Evolutionary conservation across 352 stramenopile species (phyloP), one percentile per base, ranked within the genome.

Genomic region (Halophytophthora polymorphica): DNA sequence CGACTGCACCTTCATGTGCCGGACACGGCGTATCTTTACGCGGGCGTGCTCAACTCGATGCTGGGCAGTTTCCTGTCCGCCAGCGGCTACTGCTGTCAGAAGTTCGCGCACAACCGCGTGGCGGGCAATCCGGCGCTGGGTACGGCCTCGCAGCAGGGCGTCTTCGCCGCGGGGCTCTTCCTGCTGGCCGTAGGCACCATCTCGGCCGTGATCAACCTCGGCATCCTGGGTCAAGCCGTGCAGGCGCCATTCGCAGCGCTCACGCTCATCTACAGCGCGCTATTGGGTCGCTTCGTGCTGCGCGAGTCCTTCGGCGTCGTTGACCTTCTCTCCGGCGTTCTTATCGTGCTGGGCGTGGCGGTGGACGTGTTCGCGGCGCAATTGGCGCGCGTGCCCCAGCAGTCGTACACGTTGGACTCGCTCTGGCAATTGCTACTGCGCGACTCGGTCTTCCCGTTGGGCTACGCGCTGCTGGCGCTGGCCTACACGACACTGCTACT

Each of bases 51-150:
- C 48, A 91, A 89, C 61, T 88, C 77, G 37, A 47, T 91, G 38
- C 60, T 91, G 12, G 80, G 80, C 18, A 87, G 75, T 28, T 91
- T 89, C 39, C 61, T 91, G 36, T 88, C 77, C 3, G 80, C 80
- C 35, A 89, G 80, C 31, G 80, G 80, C 52, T 91, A 91, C 44
- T 91, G 77, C 60, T 91, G 80, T 46, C 80, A 91, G 48, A 91
- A 91, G 45, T 77, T 68, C 38, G 77, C 80, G 18, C 80, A 91
- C 50, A 67, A 72, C 25, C 73, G 72, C 44, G 71, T 88, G 41
- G 63, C 83, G 37, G 51, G 51, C 39, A 55, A 75, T 18, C 58
- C 73, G n/a, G 50, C 74, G 37, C 62, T 85, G 6, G 77, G 80
- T 38, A 72, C 75, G 2, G 80, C 66, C 31, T 77, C 77, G 13